Evolutionary conservation across 768 basidiomycete species (phyloP).

Genomic region (Candolleomyces eurysporus): DNA sequence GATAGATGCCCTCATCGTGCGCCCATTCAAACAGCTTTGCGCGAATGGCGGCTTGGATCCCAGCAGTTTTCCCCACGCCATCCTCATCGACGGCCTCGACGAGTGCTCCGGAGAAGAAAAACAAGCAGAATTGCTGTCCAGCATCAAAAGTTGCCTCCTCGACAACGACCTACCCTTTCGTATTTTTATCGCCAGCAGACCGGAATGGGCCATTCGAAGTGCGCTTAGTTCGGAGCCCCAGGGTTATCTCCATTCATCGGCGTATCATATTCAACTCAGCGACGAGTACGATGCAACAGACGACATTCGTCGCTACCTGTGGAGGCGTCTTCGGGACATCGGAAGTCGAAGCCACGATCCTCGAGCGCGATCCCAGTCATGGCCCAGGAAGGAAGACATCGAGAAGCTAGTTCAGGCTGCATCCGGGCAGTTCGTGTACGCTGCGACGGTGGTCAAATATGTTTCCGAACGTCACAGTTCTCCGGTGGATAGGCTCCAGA

Average conservation of each 20-base stretch:
- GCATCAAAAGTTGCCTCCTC: neutral
- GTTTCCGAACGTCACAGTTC: slow-evolving; percentile 10
- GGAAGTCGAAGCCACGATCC: neutral
- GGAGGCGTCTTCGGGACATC: slow-evolving; percentile 5
- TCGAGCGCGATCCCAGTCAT: neutral
- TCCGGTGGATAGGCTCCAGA: neutral
- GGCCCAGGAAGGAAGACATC: slow-evolving; percentile 10
- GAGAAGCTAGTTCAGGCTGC: slow-evolving; percentile 8
- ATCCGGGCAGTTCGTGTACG: slow-evolving; percentile 15
- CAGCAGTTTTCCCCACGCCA: neutral
- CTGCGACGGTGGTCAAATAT: slow-evolving; percentile 9
- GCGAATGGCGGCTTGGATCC: neutral
- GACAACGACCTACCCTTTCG: neutral
- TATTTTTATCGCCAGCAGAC: neutral
- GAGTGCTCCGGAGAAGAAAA: slow-evolving; percentile 3
- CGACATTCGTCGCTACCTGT: neutral
- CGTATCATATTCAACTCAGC: too few relatives aligned
- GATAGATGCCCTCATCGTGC: neutral
- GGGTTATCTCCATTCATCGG: too few relatives aligned
- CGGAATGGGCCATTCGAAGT: neutral
- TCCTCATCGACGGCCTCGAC: slow-evolving; percentile 6
- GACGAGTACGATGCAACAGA: slow-evolving; percentile 1
- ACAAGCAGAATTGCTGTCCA: neutral
- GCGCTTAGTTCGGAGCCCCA: neutral
- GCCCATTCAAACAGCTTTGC: neutral